These are phyloP conservation scores for Ascochyta rabiei DNA, from an alignment of 2,329 filamentous ascomycete species.

Conservation along the genomic window DNA sequence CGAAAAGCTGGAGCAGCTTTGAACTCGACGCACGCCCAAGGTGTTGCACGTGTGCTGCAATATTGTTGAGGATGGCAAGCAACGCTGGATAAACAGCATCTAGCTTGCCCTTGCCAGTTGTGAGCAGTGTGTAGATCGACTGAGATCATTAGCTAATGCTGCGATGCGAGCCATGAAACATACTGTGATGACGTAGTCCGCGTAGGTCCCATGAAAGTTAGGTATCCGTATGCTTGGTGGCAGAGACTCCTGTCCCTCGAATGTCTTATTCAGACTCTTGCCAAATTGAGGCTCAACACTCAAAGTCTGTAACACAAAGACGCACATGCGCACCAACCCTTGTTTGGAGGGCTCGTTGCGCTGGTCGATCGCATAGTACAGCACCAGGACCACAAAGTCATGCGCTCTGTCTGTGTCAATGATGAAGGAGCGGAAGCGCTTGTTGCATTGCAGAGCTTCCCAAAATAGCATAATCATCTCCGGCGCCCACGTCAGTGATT, in stretches of 20 bases:
- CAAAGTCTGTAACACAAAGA: constrained; percentile 93
- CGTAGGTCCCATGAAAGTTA: constrained; percentile 88
- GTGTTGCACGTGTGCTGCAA: constrained; percentile 81
- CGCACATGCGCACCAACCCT: constrained; percentile 92
- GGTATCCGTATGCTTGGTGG: constrained; percentile 80
- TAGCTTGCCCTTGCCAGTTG: constrained; percentile 85
- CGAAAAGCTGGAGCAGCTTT: constrained; percentile 85
- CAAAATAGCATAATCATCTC: constrained; percentile 98
- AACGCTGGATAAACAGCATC: constrained; percentile 92
- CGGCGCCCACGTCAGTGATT: constrained; percentile 82
- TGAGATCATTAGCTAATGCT: constrained; percentile 48
- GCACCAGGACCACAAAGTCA: constrained; percentile 86
- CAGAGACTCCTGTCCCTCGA: constrained; percentile 86
- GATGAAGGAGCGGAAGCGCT: constrained; percentile 93
- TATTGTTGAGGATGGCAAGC: constrained; percentile 90
- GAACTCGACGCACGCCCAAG: constrained; percentile 76
- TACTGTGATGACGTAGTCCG: constrained; percentile 90
- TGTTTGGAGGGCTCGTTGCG: constrained; percentile 86
- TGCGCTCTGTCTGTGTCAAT: constrained; percentile 93
- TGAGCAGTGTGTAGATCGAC: constrained; percentile 92
- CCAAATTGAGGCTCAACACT: constrained; percentile 93
- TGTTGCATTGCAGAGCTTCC: constrained; percentile 97
- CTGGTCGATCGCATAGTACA: constrained; percentile 93
- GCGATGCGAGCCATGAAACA: constrained; percentile 34
- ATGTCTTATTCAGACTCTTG: constrained; percentile 84